These are phyloP conservation scores for Emmonsia crescens DNA, from an alignment of 2,329 filamentous ascomycete genomes.

Conservation along the genomic window DNA sequence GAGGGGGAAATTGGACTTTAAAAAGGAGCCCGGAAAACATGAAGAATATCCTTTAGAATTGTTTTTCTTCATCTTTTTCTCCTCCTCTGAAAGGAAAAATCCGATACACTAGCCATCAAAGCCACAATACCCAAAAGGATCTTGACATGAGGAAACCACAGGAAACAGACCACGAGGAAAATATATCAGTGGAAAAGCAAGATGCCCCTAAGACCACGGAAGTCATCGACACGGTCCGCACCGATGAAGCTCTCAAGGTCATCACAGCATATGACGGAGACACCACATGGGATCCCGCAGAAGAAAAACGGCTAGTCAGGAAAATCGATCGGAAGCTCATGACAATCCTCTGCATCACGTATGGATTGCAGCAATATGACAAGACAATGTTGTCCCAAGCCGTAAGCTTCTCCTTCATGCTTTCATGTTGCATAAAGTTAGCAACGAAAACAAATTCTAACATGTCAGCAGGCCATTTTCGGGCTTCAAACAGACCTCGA, in stretches of 20 bases:
- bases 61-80: neutral
- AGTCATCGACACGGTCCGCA: slow-evolving; percentile 26
- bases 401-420: slow-evolving; percentile 17
- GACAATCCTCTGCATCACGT: slow-evolving; percentile 38
- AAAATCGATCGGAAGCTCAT: slow-evolving; percentile 37
- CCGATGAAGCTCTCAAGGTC: slow-evolving; percentile 33
- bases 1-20: neutral
- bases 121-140: neutral
- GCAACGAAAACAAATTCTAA: neutral
- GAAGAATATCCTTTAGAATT: neutral
- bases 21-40: neutral
- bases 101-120: neutral
- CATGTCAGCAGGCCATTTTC: slow-evolving; percentile 21
- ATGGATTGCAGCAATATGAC: slow-evolving; percentile 40
- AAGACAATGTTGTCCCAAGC: slow-evolving; percentile 47
- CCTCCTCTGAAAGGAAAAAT: neutral
- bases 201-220: too few relatives aligned
- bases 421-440: neutral
- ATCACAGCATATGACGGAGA: slow-evolving; percentile 34
- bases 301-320: slow-evolving; percentile 34
- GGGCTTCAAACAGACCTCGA: slow-evolving; percentile 33
- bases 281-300: slow-evolving; percentile 31
- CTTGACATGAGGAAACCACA: neutral
- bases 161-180: neutral
- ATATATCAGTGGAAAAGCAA: neutral